Evolutionary conservation across 345 rosid species (phyloP).

Genomic region (Gynandropsis gynandra): DNA sequence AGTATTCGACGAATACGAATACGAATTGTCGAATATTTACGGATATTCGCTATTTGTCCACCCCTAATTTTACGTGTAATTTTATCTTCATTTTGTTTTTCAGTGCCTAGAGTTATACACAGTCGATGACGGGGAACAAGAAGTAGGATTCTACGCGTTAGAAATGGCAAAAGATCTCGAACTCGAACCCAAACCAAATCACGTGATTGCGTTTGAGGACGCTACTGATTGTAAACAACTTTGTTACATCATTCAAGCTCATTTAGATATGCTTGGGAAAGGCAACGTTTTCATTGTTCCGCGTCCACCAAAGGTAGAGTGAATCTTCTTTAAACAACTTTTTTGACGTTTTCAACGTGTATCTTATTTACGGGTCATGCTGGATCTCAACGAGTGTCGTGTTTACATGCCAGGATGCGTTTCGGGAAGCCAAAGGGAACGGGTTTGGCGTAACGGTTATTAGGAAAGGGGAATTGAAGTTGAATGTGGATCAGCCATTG

Average conservation of each 20-base stretch:
- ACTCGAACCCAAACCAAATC: constrained; percentile 75
- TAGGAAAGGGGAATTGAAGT: constrained; percentile 61
- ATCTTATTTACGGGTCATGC: constrained; percentile 8
- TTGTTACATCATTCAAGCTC: constrained; percentile 76
- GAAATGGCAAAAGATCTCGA: constrained; percentile 94
- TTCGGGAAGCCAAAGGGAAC: constrained; percentile 77
- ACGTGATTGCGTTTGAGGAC: constrained; percentile 79
- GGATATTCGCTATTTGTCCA: too few relatives aligned
- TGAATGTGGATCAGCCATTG: constrained; percentile 69
- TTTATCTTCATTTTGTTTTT: too few relatives aligned
- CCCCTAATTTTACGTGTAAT: too few relatives aligned
- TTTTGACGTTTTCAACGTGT: background rate
- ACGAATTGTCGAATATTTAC: too few relatives aligned
- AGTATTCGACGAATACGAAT: too few relatives aligned
- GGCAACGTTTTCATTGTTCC: constrained; percentile 82
- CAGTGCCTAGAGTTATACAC: constrained; percentile 86
- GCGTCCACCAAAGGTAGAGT: constrained; percentile 70
- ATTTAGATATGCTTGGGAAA: constrained; percentile 65
- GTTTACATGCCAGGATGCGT: constrained; percentile 50
- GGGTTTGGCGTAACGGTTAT: constrained; percentile 79
- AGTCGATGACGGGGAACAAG: constrained; percentile 48
- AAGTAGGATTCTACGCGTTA: constrained; percentile 74
- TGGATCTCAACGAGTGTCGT: background rate
- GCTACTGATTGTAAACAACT: constrained; percentile 66
- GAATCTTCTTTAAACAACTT: background rate